phyloP scores from a whole-genome alignment of 495 filamentous ascomycete species.

The Aspergillus bertholletiae region DNA sequence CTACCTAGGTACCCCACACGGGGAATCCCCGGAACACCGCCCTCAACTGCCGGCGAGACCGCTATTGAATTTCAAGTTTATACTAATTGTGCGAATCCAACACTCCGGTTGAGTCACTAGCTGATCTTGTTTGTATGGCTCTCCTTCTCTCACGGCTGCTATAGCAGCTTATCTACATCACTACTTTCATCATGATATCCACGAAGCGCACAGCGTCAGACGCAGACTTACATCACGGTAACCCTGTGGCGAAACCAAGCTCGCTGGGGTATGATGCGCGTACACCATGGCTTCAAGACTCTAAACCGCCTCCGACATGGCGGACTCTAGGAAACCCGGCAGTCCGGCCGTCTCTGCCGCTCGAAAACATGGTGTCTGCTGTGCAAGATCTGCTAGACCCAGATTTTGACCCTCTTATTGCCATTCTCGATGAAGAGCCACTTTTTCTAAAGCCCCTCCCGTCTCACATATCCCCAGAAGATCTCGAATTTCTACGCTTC shows the following conservation, averaged over 20 bases:
- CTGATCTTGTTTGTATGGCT: conserved; percentile 1
- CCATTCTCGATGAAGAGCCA: conserved; percentile 40
- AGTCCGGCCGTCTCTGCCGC: conserved; percentile 32
- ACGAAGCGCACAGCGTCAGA: conserved; percentile 30
- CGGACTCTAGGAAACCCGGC: conserved; percentile 27
- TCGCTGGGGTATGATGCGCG: conserved; percentile 32
- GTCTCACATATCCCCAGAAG: conserved; percentile 58
- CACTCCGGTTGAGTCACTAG: neutral
- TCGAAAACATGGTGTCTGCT: conserved; percentile 41
- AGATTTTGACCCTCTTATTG: conserved; percentile 42
- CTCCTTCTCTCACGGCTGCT: conserved; percentile 6
- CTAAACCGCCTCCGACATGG: conserved; percentile 26
- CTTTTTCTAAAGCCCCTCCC: conserved; percentile 50
- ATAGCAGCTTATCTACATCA: neutral
- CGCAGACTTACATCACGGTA: conserved; percentile 17
- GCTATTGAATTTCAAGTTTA: neutral
- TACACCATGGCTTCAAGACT: conserved; percentile 34
- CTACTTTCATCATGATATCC: conserved; percentile 6
- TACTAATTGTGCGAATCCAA: neutral
- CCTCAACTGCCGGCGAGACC: conserved; percentile 12
- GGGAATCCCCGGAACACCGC: conserved; percentile 29
- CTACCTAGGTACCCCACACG: conserved; percentile 8
- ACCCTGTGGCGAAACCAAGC: conserved; percentile 20
- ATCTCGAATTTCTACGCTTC: conserved; percentile 66
- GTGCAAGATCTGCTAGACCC: conserved; percentile 44